Percentiles rank a stretch among this genome's conserved stretches.
These are phyloP conservation scores for Malassezia vespertilionis DNA, from an alignment of 1,284 basidiomycete genomes.

Conservation along the genomic window DNA sequence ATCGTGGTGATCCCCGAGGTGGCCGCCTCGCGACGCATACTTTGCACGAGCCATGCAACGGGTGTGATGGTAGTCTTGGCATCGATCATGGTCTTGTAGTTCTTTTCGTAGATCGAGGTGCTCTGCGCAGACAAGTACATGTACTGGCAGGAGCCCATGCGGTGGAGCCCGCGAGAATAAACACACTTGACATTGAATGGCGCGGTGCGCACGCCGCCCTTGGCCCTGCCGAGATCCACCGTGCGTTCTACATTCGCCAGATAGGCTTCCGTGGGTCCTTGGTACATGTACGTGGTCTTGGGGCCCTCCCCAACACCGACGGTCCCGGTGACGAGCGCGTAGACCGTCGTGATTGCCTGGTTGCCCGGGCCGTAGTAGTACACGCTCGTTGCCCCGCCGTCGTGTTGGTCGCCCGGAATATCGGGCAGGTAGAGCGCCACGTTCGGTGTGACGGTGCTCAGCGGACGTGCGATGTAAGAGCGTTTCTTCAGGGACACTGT, in stretches of 20 bases:
- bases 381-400: no score
- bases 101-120: constrained; percentile 2
- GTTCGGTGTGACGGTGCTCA: not conserved
- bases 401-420: not conserved
- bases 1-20: not conserved
- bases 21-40: not conserved
- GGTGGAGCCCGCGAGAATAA: not conserved
- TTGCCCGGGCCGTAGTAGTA: constrained; percentile 10
- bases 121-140: not conserved
- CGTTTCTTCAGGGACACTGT: no score
- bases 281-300: constrained; percentile 11
- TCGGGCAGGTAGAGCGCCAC: not conserved
- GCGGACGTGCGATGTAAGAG: no score
- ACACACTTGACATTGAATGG: constrained; percentile 7
- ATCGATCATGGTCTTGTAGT: not conserved
- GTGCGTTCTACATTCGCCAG: not conserved
- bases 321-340: constrained; percentile 7
- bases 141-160: constrained; percentile 2
- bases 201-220: not conserved
- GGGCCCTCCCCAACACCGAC: constrained; percentile 1
- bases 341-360: constrained; percentile 7
- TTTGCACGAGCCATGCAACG: constrained; percentile 2
- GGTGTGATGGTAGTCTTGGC: constrained; percentile 6
- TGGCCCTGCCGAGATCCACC: not conserved
- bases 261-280: not conserved